phyloP scores from a whole-genome alignment of 345 rosid genomes.

The Pistacia vera region DNA sequence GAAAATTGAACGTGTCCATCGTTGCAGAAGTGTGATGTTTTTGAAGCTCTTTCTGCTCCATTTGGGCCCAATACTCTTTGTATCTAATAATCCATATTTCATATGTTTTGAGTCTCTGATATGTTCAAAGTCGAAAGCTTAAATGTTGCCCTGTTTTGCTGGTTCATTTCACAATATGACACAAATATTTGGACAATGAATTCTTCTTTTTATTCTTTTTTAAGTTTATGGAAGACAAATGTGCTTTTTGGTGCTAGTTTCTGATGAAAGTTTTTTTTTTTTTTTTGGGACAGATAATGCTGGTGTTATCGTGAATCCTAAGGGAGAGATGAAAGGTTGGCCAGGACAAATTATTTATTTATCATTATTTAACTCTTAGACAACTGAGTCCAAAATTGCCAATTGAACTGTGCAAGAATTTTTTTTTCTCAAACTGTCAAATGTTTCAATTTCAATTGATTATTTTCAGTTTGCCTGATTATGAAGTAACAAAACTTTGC shows the following conservation, averaged over 20 bases:
- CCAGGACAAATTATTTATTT: neutral
- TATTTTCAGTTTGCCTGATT: no score
- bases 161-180: no score
- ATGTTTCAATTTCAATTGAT: neutral
- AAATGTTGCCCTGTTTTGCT: no score
- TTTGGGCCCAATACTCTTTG: slow-evolving; percentile 46
- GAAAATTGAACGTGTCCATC: slow-evolving; percentile 48
- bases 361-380: neutral
- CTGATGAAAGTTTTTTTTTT: slow-evolving; percentile 27
- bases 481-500: no score
- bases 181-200: neutral
- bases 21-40: slow-evolving; percentile 55
- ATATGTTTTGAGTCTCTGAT: no score
- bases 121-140: no score
- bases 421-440: no score
- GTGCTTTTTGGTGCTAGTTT: neutral
- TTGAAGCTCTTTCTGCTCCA: slow-evolving; percentile 71
- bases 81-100: neutral
- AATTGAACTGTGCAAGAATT: no score
- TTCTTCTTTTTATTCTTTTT: neutral
- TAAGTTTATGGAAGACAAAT: neutral
- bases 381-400: neutral
- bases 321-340: slow-evolving; percentile 96
- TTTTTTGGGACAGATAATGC: slow-evolving; percentile 92
- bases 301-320: slow-evolving; percentile 90